phyloP scores from a whole-genome alignment of 2,329 filamentous ascomycete genomes.

The Aspergillus cejpii region DNA sequence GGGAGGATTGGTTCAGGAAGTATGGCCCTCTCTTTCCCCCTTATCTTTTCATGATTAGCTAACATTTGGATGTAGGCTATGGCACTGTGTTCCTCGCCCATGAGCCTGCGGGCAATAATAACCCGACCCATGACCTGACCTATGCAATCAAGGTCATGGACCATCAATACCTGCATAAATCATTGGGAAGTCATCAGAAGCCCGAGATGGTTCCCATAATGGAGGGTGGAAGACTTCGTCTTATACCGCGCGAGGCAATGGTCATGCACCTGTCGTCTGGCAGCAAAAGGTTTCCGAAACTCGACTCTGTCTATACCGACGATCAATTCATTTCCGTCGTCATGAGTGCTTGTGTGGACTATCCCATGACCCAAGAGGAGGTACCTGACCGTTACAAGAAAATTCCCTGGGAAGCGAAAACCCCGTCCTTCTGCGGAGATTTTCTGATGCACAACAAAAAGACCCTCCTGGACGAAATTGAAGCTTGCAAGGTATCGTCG shows the following conservation, averaged over 20 bases:
- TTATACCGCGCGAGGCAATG: constrained; percentile 25
- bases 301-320: constrained; percentile 28
- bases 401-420: constrained; percentile 12
- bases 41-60: not conserved
- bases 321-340: constrained; percentile 19
- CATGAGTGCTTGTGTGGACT: constrained; percentile 25
- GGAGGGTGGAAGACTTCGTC: constrained; percentile 4
- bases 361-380: constrained; percentile 3
- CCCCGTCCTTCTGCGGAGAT: not conserved
- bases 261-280: constrained; percentile 19
- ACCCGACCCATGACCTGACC: not conserved
- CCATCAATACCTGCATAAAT: not conserved
- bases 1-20: not conserved
- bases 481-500: constrained; percentile 26
- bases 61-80: not conserved
- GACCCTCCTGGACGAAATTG: constrained; percentile 19
- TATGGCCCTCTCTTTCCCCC: not conserved
- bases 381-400: not conserved
- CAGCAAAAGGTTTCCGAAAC: constrained; percentile 23
- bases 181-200: not conserved
- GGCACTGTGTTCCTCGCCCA: not conserved
- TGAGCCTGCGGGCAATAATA: not conserved
- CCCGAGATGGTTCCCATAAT: not conserved
- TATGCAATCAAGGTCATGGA: not conserved
- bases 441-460: constrained; percentile 13